Conservation (phyloP, 2,329 filamentous ascomycete species). For the Pseudomassariella vexata region DNA sequence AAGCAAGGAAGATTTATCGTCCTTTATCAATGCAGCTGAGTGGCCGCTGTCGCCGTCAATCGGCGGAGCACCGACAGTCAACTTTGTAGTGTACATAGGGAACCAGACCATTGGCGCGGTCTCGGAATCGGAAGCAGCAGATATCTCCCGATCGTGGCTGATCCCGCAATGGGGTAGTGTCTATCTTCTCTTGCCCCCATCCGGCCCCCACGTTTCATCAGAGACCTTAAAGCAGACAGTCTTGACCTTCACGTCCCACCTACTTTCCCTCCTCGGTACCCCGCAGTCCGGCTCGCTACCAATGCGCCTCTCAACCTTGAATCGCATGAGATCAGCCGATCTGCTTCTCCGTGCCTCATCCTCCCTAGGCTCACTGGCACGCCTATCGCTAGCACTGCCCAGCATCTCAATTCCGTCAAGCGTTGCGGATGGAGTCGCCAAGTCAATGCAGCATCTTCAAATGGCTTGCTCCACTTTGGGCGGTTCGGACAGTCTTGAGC, state of each 20-base stretch:
- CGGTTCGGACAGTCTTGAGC: slow-evolving; percentile 61
- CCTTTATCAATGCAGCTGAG: slow-evolving; percentile 95
- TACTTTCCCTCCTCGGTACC: slow-evolving; percentile 81
- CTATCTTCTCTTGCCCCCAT: slow-evolving; percentile 48
- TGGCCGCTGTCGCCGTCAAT: slow-evolving; percentile 96
- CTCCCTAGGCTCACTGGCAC: slow-evolving; percentile 86
- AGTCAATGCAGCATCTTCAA: slow-evolving; percentile 71
- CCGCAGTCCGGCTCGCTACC: slow-evolving; percentile 79
- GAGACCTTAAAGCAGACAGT: slow-evolving; percentile 72
- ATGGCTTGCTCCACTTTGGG: slow-evolving; percentile 69
- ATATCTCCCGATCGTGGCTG: slow-evolving; percentile 67
- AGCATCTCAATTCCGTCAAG: slow-evolving; percentile 86
- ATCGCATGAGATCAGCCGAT: slow-evolving; percentile 78
- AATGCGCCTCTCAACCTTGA: slow-evolving; percentile 76
- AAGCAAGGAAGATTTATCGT: slow-evolving; percentile 79
- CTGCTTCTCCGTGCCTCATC: slow-evolving; percentile 85
- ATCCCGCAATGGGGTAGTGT: slow-evolving; percentile 91
- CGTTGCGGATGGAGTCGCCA: slow-evolving; percentile 79
- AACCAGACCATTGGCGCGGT: slow-evolving; percentile 61
- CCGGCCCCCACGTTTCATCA: slow-evolving; percentile 49
- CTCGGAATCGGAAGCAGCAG: slow-evolving; percentile 24
- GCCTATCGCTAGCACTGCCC: slow-evolving; percentile 75
- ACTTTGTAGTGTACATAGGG: slow-evolving; percentile 89
- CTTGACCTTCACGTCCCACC: slow-evolving; percentile 84
- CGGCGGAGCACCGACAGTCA: slow-evolving; percentile 85